phyloP scores from a whole-genome alignment of 805 yeast species.

The Tetrapisispora namnaoensis region DNA sequence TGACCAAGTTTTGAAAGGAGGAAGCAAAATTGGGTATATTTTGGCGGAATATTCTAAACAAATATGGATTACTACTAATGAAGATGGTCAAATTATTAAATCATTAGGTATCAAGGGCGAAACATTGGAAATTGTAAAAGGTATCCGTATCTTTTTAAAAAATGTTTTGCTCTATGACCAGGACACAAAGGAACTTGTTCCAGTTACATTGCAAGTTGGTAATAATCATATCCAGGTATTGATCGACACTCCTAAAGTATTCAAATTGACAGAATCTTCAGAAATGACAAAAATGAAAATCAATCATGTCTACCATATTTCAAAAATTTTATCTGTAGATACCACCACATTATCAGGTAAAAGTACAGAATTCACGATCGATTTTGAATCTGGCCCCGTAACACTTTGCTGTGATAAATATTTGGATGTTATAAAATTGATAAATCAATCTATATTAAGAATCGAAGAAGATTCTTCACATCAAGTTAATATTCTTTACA shows the following conservation, averaged over 20 bases:
- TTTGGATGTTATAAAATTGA: constrained; percentile 54
- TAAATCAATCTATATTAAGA: constrained; percentile 53
- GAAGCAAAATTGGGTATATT: constrained; percentile 2
- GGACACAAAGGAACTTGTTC: constrained; percentile 37
- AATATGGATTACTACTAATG: constrained; percentile 35
- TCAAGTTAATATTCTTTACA: constrained; percentile 3
- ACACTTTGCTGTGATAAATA: constrained; percentile 37
- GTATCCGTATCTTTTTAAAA: constrained; percentile 38
- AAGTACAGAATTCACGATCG: constrained; percentile 40
- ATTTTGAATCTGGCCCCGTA: constrained; percentile 9
- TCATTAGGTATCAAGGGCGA: constrained; percentile 34
- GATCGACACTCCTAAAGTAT: constrained; percentile 32
- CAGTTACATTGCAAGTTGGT: constrained; percentile 57
- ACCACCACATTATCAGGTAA: constrained; percentile 35
- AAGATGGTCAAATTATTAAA: constrained; percentile 33
- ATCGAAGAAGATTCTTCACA: constrained; percentile 29
- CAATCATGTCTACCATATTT: constrained; percentile 35
- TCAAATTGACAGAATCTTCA: constrained; percentile 24
- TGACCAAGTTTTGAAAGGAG: constrained; percentile 13
- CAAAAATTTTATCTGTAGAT: constrained; percentile 32
- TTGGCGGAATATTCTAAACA: constrained; percentile 16
- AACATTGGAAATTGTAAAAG: constrained; percentile 33
- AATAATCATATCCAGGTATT: constrained; percentile 50
- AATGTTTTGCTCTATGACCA: constrained; percentile 41
- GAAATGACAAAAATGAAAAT: constrained; percentile 28